Evolutionary conservation across 352 stramenopile species (phyloP).

Genomic region (Globisporangium parvum): DNA sequence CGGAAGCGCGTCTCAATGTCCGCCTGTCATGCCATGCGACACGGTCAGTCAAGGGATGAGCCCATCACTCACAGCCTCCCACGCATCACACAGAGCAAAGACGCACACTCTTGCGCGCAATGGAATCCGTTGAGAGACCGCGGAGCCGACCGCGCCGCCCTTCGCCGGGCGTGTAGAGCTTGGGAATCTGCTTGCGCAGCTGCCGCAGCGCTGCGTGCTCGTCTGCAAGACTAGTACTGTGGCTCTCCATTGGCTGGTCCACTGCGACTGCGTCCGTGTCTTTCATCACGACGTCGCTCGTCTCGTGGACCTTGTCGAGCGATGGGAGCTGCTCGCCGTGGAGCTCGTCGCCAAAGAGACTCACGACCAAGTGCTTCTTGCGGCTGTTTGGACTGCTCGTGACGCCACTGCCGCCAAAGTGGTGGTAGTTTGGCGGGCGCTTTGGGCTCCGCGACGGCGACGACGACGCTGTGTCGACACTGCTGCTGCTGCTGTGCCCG

Average conservation of each 20-base stretch:
- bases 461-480: background rate
- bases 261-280: constrained; percentile 16
- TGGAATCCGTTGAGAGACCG: constrained; percentile 55
- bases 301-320: background rate
- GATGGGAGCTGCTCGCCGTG: constrained; percentile 27
- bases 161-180: constrained; percentile 69
- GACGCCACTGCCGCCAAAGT: constrained; percentile 26
- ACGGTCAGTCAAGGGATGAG: background rate
- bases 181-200: constrained; percentile 40
- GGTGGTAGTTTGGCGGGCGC: constrained; percentile 75
- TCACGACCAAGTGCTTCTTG: constrained; percentile 64
- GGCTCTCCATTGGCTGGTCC: constrained; percentile 31
- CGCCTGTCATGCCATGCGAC: constrained; percentile 8
- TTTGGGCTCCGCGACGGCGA: constrained; percentile 71
- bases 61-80: background rate
- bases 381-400: constrained; percentile 30
- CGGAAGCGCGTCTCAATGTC: constrained; percentile 78
- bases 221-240: background rate
- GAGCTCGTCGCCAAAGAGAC: constrained; percentile 73
- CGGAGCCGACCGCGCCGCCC: constrained; percentile 46
- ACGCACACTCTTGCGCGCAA: constrained; percentile 49
- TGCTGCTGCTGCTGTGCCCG: background rate
- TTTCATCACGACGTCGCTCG: constrained; percentile 28
- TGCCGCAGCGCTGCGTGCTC: constrained; percentile 3
- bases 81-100: constrained; percentile 1